A percentile compares a stretch with the other conserved stretches of the same genome.
These are phyloP conservation scores for Angomonas deanei DNA, from an alignment of 208 protist species.

Conservation along the genomic window DNA sequence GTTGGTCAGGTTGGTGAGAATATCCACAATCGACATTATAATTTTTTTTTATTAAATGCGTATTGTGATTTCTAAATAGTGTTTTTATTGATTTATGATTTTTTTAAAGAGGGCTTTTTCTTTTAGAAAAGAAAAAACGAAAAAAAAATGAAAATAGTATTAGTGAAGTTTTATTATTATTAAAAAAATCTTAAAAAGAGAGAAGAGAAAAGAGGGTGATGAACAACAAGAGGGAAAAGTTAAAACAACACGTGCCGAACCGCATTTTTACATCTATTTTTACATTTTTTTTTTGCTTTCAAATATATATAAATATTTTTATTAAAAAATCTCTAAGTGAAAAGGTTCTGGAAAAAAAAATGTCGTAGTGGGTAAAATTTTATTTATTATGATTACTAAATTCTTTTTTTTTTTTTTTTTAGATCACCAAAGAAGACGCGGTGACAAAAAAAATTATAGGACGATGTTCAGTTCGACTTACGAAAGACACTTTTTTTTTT, in stretches of 20 bases:
- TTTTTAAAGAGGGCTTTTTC: not conserved
- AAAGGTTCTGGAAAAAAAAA: not conserved
- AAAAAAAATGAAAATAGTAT: too few species aligned
- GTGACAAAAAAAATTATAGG: not conserved
- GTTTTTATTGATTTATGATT: not conserved
- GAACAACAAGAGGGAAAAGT: constrained; percentile 10
- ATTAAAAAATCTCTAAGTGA: not conserved
- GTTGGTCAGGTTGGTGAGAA: constrained; percentile 63
- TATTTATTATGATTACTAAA: not conserved
- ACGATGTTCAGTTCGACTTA: not conserved
- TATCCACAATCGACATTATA: constrained; percentile 38
- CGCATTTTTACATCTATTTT: not conserved
- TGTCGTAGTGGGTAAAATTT: too few species aligned
- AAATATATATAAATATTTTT: not conserved
- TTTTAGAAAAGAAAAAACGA: too few species aligned
- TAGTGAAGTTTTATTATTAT: not conserved
- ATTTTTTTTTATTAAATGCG: too few species aligned
- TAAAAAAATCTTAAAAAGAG: constrained; percentile 9
- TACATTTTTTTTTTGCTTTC: not conserved
- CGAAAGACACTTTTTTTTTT: not conserved
- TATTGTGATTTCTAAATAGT: too few species aligned
- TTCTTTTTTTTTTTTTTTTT: not conserved
- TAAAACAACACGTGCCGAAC: too few species aligned
- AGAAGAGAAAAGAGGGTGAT: not conserved
- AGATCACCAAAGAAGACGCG: not conserved